phyloP scores from a whole-genome alignment of 306 rosid species.

The Cercis canadensis region DNA sequence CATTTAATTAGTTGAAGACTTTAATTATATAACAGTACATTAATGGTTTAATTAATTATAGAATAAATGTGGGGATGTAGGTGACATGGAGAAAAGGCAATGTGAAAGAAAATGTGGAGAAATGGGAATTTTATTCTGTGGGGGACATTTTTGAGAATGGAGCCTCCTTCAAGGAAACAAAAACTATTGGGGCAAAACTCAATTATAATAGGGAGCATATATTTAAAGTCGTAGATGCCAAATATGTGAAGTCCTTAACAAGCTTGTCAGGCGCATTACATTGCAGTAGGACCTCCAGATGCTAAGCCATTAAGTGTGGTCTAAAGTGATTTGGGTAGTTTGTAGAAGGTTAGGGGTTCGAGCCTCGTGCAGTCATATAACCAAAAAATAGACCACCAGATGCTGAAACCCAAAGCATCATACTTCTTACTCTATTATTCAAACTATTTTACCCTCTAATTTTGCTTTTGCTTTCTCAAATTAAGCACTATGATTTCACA shows the following conservation, averaged over 20 bases:
- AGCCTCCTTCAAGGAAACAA: conserved; percentile 32
- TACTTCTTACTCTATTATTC: too few species aligned
- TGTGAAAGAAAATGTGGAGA: neutral
- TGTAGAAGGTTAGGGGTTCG: too few species aligned
- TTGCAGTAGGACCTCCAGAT: conserved; percentile 30
- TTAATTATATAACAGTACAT: too few species aligned
- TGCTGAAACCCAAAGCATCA: too few species aligned
- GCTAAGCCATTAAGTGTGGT: too few species aligned
- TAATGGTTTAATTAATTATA: neutral
- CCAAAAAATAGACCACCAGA: too few species aligned
- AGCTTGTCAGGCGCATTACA: conserved; percentile 32
- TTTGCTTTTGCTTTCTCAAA: too few species aligned
- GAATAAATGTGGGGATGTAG: conserved; percentile 1
- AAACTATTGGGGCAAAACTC: conserved; percentile 31
- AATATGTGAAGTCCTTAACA: conserved; percentile 39
- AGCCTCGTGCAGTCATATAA: too few species aligned
- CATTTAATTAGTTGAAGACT: too few species aligned
- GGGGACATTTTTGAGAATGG: conserved; percentile 53
- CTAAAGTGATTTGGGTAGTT: too few species aligned
- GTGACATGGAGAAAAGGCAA: conserved; percentile 50
- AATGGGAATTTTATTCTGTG: conserved; percentile 46
- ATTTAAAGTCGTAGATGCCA: conserved; percentile 42
- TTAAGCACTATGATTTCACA: too few species aligned
- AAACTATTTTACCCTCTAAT: too few species aligned
- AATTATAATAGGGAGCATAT: conserved; percentile 27